Evolutionary conservation across 1,139 yeast genomes (phyloP), one percentile per base, ranked within the genome.

Genomic region (Magnusiomyces tetraspermus): DNA sequence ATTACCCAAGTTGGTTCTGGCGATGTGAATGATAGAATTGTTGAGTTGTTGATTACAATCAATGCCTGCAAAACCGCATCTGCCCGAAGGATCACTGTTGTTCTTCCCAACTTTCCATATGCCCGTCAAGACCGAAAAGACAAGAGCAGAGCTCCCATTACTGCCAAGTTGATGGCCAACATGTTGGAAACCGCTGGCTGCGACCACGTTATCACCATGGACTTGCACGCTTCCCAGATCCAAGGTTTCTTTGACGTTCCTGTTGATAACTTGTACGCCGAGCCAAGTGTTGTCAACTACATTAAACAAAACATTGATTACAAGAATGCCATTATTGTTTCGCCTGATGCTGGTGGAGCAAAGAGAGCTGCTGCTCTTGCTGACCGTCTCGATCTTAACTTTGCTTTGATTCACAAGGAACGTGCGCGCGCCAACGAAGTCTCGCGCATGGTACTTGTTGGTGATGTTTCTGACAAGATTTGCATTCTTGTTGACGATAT

Each of bases 261-360:
- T 0, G 98, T 92, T 28, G 98, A 92, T 71, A 92, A 92, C 69
- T 74, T 92, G 62, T 92, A 90, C 64, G 97, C 96, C 28, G 97
- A 92, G 69, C 98, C 97, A 53, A 82, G 88, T 62, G 96, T 87
- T 38, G 87, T 90, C 55, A 77, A 92, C 65, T 90, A 88, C 67
- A 88, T 92, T 58, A 80, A 80, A 59, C 96, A 87, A 62, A 77
- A 82, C 60, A 77, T 85, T 55, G 82, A 76, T 63, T 71, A 70
- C 61, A 74, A 79, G 45, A 82, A 88, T 58, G 82, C 94, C 38
- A 88, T 90, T 55, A 85, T 92, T 56, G 88, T 89, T 23, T 88
- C 97, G 1, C 98, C 98, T 2, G 98, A 92, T 72, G 98, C 98
- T 3, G 98, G 98, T 63, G 98, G 98, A 54, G 98, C 98, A 55